phyloP scores from a whole-genome alignment of 495 filamentous ascomycete genomes.

The Neurospora sp. region DNA sequence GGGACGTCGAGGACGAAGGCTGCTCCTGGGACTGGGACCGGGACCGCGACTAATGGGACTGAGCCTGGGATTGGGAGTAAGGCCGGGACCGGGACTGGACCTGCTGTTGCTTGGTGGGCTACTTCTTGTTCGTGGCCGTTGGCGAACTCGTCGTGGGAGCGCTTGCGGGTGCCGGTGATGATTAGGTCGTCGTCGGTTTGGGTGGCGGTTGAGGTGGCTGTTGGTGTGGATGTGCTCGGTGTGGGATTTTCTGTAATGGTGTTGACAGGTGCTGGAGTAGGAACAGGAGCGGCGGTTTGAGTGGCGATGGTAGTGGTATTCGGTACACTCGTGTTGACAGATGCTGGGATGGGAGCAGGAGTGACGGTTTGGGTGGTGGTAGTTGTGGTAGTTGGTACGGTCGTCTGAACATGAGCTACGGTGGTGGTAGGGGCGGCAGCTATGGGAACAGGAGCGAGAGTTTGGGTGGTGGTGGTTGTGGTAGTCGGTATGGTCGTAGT shows the following conservation, averaged over 20 bases:
- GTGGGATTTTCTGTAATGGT: neutral
- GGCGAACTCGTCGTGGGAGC: neutral
- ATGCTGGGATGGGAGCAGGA: neutral
- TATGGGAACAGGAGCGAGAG: neutral
- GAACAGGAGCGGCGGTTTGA: neutral
- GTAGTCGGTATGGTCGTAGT: neutral
- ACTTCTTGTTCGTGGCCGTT: neutral
- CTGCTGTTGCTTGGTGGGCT: neutral
- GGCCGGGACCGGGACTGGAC: neutral
- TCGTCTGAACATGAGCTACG: neutral
- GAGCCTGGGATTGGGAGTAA: neutral
- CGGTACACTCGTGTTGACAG: neutral
- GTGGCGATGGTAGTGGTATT: neutral
- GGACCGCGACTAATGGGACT: neutral
- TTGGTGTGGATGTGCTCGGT: neutral
- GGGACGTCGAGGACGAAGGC: neutral
- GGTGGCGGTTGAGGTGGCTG: neutral
- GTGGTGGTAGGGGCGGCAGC: neutral
- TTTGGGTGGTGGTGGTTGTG: neutral
- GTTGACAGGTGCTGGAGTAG: neutral
- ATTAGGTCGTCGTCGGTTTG: neutral
- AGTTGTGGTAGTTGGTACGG: neutral
- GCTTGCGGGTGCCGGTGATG: neutral
- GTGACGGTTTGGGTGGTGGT: neutral
- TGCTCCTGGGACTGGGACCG: neutral